These are phyloP conservation scores for Laburnicola sp. DNA, from an alignment of 2,329 filamentous ascomycete genomes.

Conservation along the genomic window DNA sequence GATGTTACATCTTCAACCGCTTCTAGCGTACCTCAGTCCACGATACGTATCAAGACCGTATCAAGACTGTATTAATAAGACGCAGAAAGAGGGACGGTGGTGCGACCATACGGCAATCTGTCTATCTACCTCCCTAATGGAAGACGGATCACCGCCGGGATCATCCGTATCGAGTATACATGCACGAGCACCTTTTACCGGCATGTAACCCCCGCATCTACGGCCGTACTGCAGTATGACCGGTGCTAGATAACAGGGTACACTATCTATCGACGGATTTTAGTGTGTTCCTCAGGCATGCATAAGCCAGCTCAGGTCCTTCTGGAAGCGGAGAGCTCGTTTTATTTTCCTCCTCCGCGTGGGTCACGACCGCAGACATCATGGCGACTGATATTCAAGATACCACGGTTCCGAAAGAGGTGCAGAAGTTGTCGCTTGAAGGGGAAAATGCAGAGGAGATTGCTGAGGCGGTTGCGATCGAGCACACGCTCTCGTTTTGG, in stretches of 20 bases:
- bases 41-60: background rate
- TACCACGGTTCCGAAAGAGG: constrained; percentile 15
- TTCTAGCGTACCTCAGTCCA: too few species aligned
- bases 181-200: constrained; percentile 11
- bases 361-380: background rate
- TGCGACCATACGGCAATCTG: constrained; percentile 6
- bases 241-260: constrained; percentile 12
- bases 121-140: constrained; percentile 7
- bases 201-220: constrained; percentile 14
- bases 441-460: constrained; percentile 32
- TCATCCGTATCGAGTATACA: constrained; percentile 3
- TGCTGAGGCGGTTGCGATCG: constrained; percentile 39
- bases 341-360: background rate
- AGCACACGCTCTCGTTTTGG: constrained; percentile 43
- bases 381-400: constrained; percentile 15
- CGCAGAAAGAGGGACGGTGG: background rate
- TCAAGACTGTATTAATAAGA: background rate
- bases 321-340: constrained; percentile 8
- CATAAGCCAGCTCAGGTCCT: constrained; percentile 12
- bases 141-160: constrained; percentile 9
- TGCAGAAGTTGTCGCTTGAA: constrained; percentile 21
- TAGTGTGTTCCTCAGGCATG: constrained; percentile 8
- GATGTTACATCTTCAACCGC: too few species aligned
- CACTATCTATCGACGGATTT: background rate
- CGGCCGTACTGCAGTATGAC: background rate